A percentile compares a stretch with the other conserved stretches of the same genome.
Evolutionary conservation across 805 yeast species (phyloP).

Genomic region (Zygotorulaspora chibaensis): DNA sequence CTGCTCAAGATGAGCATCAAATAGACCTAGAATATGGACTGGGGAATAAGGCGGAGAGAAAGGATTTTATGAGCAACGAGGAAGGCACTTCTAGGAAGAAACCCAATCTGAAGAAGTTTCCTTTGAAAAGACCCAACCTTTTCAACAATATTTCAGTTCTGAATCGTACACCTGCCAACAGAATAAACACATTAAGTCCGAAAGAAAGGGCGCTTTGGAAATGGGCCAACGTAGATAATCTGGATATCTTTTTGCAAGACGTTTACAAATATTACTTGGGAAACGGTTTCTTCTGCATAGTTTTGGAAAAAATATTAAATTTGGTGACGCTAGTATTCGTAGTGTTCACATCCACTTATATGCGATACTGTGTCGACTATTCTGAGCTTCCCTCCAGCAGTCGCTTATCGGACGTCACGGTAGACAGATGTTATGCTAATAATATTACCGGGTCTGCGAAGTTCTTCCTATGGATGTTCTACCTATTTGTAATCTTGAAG

Average conservation of each 20-base stretch:
- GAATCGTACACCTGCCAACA: conserved; percentile 25
- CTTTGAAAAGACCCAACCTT: conserved; percentile 22
- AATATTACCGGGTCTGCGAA: conserved; percentile 51
- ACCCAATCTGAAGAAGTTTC: conserved; percentile 2
- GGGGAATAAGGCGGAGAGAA: conserved; percentile 4
- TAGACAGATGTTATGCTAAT: conserved; percentile 37
- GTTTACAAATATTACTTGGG: conserved; percentile 81
- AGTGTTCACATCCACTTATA: conserved; percentile 69
- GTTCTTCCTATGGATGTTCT: conserved; percentile 59
- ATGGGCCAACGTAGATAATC: conserved; percentile 93
- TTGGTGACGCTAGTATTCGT: conserved; percentile 74
- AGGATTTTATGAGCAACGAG: neutral
- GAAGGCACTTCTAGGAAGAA: conserved; percentile 9
- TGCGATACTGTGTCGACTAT: conserved; percentile 78
- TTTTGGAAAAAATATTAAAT: conserved; percentile 61
- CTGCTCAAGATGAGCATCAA: neutral
- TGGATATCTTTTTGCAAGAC: conserved; percentile 81
- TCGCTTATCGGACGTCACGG: conserved; percentile 36
- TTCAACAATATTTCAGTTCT: conserved; percentile 24
- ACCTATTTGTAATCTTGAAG: conserved; percentile 49
- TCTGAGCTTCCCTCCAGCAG: conserved; percentile 37
- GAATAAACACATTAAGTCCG: conserved; percentile 47
- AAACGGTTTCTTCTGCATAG: conserved; percentile 78
- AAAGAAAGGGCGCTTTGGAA: conserved; percentile 83
- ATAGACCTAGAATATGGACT: conserved; percentile 10